Percentiles rank a stretch among this genome's conserved stretches.
Conservation (phyloP, 176 grass and related monocot species). For the Juncus effusus region DNA sequence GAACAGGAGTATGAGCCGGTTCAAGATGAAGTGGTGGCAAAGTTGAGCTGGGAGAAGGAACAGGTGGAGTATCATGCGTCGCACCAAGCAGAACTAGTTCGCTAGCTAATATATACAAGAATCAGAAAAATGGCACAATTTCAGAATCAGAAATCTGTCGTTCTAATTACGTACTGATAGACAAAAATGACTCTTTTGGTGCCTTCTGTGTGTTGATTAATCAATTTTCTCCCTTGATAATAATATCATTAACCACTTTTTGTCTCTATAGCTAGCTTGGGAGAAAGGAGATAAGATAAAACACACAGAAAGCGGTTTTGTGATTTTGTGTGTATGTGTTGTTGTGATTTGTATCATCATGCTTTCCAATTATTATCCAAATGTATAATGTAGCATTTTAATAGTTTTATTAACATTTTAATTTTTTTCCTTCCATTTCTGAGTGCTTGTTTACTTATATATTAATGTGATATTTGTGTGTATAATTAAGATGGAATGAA, state of each 20-base stretch:
- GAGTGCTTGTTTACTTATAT: too few species aligned
- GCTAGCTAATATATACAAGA: constrained; percentile 17
- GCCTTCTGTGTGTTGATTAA: background rate
- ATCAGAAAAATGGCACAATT: background rate
- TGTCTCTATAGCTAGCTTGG: constrained; percentile 23
- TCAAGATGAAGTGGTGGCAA: constrained; percentile 42
- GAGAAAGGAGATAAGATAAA: background rate
- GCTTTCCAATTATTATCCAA: constrained; percentile 2
- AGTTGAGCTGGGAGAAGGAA: constrained; percentile 76
- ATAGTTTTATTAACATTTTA: too few species aligned
- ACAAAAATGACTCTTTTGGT: constrained; percentile 26
- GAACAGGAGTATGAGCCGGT: constrained; percentile 59
- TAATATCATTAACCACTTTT: background rate
- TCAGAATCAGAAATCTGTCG: constrained; percentile 11
- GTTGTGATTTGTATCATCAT: constrained; percentile 2
- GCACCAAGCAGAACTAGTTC: constrained; percentile 47
- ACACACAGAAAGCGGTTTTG: background rate
- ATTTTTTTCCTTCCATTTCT: too few species aligned
- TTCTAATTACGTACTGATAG: constrained; percentile 7
- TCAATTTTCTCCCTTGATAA: constrained; percentile 3
- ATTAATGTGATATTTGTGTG: too few species aligned
- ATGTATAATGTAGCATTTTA: constrained; percentile 9
- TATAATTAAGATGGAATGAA: too few species aligned
- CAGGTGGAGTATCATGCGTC: constrained; percentile 51
- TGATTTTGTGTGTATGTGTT: constrained; percentile 24